These are phyloP conservation scores for Hamigera avellanea DNA, from an alignment of 495 filamentous ascomycete species.

Conservation along the genomic window DNA sequence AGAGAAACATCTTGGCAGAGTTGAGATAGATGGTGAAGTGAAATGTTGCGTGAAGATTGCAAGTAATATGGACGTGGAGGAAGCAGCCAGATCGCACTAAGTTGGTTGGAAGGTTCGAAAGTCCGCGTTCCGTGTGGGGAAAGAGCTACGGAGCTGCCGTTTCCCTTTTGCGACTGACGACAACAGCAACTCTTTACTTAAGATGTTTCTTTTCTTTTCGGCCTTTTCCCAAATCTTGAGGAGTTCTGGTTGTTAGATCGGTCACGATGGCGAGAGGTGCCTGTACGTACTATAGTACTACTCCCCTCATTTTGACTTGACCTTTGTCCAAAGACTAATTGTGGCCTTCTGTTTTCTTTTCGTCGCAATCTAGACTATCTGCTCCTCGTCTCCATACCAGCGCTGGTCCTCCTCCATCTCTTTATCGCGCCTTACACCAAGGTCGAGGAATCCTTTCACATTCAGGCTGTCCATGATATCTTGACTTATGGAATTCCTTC, in stretches of 20 bases:
- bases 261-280: too few relatives aligned
- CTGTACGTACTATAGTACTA: too few relatives aligned
- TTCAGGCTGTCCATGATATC: conserved; percentile 91
- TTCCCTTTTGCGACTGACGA: not conserved
- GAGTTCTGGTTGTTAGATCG: conserved; percentile 1
- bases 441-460: conserved; percentile 97
- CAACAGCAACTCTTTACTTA: conserved; percentile 4
- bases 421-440: conserved; percentile 83
- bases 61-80: conserved; percentile 10
- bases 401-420: conserved; percentile 64
- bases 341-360: too few relatives aligned
- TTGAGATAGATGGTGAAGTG: conserved; percentile 3
- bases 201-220: conserved; percentile 5
- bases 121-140: too few relatives aligned
- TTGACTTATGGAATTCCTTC: conserved; percentile 64
- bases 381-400: conserved; percentile 47
- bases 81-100: not conserved
- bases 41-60: conserved; percentile 5
- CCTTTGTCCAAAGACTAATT: too few relatives aligned
- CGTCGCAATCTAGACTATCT: too few relatives aligned
- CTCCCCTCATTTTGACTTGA: too few relatives aligned
- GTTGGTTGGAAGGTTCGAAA: too few relatives aligned
- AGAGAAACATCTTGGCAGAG: conserved; percentile 46
- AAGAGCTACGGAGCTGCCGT: too few relatives aligned
- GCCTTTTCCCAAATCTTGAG: too few relatives aligned